phyloP scores from a whole-genome alignment of 352 stramenopile genomes.

The Globisporangium orthogonon region DNA sequence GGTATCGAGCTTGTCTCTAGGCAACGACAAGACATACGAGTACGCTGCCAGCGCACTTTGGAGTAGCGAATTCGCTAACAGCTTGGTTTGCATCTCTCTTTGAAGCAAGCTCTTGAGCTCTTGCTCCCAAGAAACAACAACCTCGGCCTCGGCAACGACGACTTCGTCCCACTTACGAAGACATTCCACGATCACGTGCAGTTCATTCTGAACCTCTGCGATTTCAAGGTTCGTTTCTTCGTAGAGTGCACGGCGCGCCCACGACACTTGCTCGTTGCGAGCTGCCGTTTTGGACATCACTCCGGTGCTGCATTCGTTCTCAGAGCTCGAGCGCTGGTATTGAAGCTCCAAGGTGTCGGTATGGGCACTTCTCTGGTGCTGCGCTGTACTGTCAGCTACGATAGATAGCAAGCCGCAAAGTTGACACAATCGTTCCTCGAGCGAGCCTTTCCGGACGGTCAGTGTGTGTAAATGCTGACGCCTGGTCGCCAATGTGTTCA shows the following conservation, averaged over 20 bases:
- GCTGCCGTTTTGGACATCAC: background rate
- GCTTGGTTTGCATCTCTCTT: background rate
- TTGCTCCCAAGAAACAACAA: background rate
- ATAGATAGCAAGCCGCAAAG: background rate
- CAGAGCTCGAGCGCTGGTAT: background rate
- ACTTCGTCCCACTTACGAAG: constrained; percentile 7
- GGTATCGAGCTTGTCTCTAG: background rate
- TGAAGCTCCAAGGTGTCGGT: background rate
- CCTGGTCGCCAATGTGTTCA: background rate
- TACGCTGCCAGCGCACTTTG: constrained; percentile 9
- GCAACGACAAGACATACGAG: constrained; percentile 8
- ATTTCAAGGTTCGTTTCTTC: constrained; percentile 23
- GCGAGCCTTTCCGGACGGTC: background rate
- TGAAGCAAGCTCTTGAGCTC: background rate
- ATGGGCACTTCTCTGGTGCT: background rate
- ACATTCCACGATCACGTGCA: background rate
- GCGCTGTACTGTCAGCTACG: background rate
- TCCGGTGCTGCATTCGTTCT: background rate
- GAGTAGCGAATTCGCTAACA: constrained; percentile 5
- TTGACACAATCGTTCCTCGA: background rate
- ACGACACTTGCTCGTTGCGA: constrained; percentile 3
- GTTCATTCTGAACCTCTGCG: constrained; percentile 10
- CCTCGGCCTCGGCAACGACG: background rate
- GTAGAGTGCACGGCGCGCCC: constrained; percentile 6
- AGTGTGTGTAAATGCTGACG: background rate